Conservation (phyloP, 2,329 filamentous ascomycete species). For the Monosporascus cannonballus region DNA sequence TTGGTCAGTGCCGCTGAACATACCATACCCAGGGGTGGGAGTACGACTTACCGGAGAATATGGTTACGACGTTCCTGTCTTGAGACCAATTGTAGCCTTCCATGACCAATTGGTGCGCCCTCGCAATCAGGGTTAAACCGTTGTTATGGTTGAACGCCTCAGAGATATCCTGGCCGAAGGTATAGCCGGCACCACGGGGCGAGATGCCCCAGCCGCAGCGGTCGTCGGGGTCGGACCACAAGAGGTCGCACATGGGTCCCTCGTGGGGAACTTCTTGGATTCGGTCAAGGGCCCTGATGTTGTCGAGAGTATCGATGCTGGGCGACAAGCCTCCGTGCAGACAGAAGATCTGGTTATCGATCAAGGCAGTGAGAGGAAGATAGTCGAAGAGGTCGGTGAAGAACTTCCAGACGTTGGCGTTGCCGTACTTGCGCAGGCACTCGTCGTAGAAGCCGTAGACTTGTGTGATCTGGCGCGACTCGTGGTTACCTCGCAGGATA, state of each 20-base stretch:
- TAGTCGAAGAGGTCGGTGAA: constrained; percentile 99
- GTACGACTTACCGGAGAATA: constrained; percentile 74
- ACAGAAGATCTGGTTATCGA: constrained; percentile 99
- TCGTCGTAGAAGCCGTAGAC: constrained; percentile 99
- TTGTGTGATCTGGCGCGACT: constrained; percentile 97
- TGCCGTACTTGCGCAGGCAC: constrained; percentile 97
- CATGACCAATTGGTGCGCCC: constrained; percentile 98
- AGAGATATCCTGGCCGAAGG: constrained; percentile 93
- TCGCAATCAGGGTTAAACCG: constrained; percentile 86
- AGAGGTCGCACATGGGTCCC: constrained; percentile 93
- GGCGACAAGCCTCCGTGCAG: constrained; percentile 94
- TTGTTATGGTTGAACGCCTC: constrained; percentile 99
- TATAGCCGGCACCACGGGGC: constrained; percentile 89
- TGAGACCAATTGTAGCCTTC: constrained; percentile 99
- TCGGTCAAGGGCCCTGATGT: constrained; percentile 89
- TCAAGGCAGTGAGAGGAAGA: constrained; percentile 91
- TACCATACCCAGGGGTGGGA: background rate
- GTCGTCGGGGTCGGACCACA: constrained; percentile 98
- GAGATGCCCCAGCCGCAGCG: constrained; percentile 94
- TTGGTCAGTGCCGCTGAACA: constrained; percentile 4
- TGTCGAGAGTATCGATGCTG: constrained; percentile 92
- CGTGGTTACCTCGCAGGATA: constrained; percentile 97
- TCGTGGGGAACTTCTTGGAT: constrained; percentile 99
- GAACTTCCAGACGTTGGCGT: constrained; percentile 98
- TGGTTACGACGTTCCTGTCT: constrained; percentile 95